Percentiles rank a stretch among this genome's conserved stretches.
Conservation (phyloP, 2,329 filamentous ascomycete genomes). For the Aspergillus sp. region DNA sequence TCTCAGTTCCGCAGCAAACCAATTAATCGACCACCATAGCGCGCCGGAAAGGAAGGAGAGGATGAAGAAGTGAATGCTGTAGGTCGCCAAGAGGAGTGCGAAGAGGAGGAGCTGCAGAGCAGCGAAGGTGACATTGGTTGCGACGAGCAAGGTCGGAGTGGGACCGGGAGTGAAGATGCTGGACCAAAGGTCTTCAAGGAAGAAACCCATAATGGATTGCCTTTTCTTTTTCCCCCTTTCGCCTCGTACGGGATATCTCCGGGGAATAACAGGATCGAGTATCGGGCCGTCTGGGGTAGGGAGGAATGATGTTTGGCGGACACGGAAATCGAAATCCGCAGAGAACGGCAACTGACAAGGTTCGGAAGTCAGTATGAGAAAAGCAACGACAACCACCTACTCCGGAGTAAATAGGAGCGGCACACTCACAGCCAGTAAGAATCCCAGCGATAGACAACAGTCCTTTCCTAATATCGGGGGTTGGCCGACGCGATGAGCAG, state of each 20-base stretch:
- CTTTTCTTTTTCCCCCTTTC: background rate
- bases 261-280: conserved; percentile 3
- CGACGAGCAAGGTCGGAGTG: conserved; percentile 78
- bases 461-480: background rate
- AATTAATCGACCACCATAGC: conserved; percentile 93
- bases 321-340: conserved; percentile 19
- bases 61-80: conserved; percentile 80
- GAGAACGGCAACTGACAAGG: background rate
- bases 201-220: conserved; percentile 38
- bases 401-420: background rate
- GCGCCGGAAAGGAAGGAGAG: conserved; percentile 72
- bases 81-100: conserved; percentile 68
- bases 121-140: conserved; percentile 85
- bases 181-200: conserved; percentile 73
- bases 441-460: background rate
- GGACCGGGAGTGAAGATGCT: conserved; percentile 91
- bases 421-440: background rate
- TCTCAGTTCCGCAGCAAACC: conserved; percentile 70
- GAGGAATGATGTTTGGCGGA: background rate
- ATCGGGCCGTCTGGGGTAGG: background rate
- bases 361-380: background rate
- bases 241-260: conserved; percentile 1
- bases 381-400: background rate
- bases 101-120: conserved; percentile 74
- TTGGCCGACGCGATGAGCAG: background rate